Base-by-base conservation (phyloP, 179 eudicot genomes). In the Drosera spatulata region DNA sequence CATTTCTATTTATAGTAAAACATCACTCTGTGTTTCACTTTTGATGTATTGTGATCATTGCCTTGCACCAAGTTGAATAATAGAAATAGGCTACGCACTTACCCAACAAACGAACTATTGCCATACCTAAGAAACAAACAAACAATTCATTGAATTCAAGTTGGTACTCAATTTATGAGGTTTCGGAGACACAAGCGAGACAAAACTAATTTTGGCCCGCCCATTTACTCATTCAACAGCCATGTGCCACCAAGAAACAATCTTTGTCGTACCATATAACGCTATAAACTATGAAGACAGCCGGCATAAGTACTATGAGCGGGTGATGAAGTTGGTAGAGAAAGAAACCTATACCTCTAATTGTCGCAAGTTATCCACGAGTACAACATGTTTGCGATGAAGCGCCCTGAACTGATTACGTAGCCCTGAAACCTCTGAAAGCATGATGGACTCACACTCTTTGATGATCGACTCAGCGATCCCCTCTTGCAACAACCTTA, bases 391-490 rank as follows among this genome's bases (percentile, higher is more conserved):
- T 65, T 88, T 86, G 47, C 72, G 73, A 59, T 86, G 87, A 70
- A 91, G 89, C 66, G 70, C 64, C 74, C 75, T 86, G 60, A 88
- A 67, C 58, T 82, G 91, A 75, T 69, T 75, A 68, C 81, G 87
- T 69, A 91, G 79, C 77, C 73, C 86, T 8, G 95, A 83, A 57
- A 88, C 65, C 77, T 91, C 98, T 64, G 65, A 58, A 11, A 84
- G 84, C 98, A 91, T 78, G 50, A 91, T 91, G 50, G 85, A 76
- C 66, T 91, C 98, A 50, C 98, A 91, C 50, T 88, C 98, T 70
- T 85, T 73, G 61, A 91, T 78, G 55, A 78, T 73, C 39, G 73
- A 71, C 77, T 91, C 98, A 53, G 69, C 72, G 41, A 84, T 69
- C 63, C 80, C 85, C 67, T 91, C 96, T 73, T 84, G 89, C 68